These are phyloP conservation scores for Ganoderma meredithae DNA, from an alignment of 1,284 basidiomycete species.

Conservation along the genomic window DNA sequence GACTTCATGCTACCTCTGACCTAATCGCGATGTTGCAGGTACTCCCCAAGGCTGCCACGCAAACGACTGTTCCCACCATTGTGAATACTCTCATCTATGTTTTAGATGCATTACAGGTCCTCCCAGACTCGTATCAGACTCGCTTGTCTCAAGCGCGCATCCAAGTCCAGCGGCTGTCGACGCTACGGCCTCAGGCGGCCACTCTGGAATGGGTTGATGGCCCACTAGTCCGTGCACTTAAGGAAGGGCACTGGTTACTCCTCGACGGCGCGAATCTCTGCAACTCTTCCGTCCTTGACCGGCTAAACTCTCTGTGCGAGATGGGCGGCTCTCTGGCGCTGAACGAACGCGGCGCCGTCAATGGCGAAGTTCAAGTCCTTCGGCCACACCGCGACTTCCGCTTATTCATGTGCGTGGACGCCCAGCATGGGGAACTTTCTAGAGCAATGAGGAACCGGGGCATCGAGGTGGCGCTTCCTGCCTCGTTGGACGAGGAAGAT, in stretches of 20 bases:
- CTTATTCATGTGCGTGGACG: slow-evolving; percentile 94
- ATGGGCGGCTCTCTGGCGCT: slow-evolving; percentile 82
- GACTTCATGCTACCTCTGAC: slow-evolving; percentile 27
- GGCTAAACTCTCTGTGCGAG: slow-evolving; percentile 97
- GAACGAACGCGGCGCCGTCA: slow-evolving; percentile 89
- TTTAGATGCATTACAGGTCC: slow-evolving; percentile 15
- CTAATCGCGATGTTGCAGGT: slow-evolving; percentile 12
- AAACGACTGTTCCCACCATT: not conserved
- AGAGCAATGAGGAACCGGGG: slow-evolving; percentile 99
- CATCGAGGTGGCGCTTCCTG: slow-evolving; percentile 78
- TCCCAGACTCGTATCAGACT: slow-evolving; percentile 17
- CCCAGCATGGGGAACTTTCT: slow-evolving; percentile 92
- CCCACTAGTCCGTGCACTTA: slow-evolving; percentile 89
- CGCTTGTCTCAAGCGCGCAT: slow-evolving; percentile 19
- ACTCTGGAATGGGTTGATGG: slow-evolving; percentile 98
- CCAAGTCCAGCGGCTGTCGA: slow-evolving; percentile 21
- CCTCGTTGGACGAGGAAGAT: slow-evolving; percentile 53
- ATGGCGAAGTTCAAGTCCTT: slow-evolving; percentile 80
- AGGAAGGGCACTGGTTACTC: slow-evolving; percentile 89
- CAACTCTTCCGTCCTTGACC: slow-evolving; percentile 94
- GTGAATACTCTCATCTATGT: slow-evolving; percentile 9
- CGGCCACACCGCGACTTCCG: slow-evolving; percentile 90
- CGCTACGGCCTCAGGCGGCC: slow-evolving; percentile 45
- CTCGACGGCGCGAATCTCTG: slow-evolving; percentile 96
- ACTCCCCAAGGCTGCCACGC: slow-evolving; percentile 1